Evolutionary conservation across 1,284 basidiomycete genomes (phyloP).

Genomic region (Retiboletus flavoniger): DNA sequence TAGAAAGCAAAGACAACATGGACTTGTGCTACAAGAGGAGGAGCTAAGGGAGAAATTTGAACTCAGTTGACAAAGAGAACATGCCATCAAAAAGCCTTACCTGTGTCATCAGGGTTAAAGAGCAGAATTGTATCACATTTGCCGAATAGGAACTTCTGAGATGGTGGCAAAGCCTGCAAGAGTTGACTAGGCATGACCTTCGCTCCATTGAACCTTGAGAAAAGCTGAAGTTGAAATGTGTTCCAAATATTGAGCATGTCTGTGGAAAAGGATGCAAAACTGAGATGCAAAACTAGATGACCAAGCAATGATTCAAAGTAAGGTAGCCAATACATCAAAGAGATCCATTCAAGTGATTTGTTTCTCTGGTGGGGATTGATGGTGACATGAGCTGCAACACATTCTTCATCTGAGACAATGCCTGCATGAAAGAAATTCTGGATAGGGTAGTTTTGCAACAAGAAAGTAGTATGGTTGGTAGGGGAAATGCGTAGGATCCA

Average conservation of each 20-base stretch:
- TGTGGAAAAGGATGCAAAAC: not conserved
- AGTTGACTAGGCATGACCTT: conserved; percentile 13
- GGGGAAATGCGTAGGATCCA: conserved; percentile 1
- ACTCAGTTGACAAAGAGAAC: no score
- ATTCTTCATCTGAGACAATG: conserved; percentile 1
- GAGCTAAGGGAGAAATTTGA: no score
- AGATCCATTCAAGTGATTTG: not conserved
- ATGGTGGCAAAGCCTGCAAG: conserved; percentile 1
- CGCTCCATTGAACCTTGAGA: not conserved
- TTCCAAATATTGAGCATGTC: conserved; percentile 2
- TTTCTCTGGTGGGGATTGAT: not conserved
- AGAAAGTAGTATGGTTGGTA: conserved; percentile 1
- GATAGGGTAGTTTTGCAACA: not conserved
- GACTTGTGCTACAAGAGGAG: not conserved
- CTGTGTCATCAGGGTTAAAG: no score
- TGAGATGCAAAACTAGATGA: not conserved
- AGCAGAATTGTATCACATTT: conserved; percentile 2
- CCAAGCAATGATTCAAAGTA: not conserved
- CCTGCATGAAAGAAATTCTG: conserved; percentile 12
- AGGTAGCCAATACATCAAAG: not conserved
- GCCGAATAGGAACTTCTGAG: not conserved
- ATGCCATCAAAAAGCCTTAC: no score
- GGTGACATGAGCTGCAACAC: conserved; percentile 1
- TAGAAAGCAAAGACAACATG: not conserved
- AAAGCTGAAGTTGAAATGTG: conserved; percentile 3